Percentiles rank a stretch among this genome's conserved stretches.
These are phyloP conservation scores for Physcia stellaris DNA, from an alignment of 495 filamentous ascomycete species.

Conservation along the genomic window DNA sequence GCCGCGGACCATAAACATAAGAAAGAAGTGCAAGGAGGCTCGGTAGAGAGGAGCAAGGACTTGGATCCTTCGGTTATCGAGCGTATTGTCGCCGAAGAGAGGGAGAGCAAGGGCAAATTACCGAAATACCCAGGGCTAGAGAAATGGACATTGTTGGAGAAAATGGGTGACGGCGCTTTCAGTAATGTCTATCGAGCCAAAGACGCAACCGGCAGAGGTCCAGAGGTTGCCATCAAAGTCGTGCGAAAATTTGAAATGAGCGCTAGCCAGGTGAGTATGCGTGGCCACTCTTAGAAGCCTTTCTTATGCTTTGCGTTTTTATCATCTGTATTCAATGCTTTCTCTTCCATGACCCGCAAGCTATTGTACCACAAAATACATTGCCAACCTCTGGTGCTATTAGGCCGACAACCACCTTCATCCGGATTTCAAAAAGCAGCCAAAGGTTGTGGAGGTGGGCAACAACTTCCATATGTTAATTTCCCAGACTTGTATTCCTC, in stretches of 20 bases:
- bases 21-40: conserved; percentile 15
- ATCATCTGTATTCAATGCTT: neutral
- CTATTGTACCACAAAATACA: no score
- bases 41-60: conserved; percentile 37
- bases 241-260: conserved; percentile 99
- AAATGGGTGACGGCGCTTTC: conserved; percentile 99
- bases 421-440: conserved; percentile 86
- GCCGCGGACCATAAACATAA: conserved; percentile 31
- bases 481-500: conserved; percentile 9
- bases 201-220: conserved; percentile 52
- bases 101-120: conserved; percentile 67
- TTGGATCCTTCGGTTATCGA: conserved; percentile 56
- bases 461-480: conserved; percentile 17
- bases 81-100: conserved; percentile 82
- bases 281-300: no score
- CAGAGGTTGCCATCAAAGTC: conserved; percentile 93
- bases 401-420: conserved; percentile 82
- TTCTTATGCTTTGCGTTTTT: no score
- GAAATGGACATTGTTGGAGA: conserved; percentile 78
- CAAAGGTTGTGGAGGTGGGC: conserved; percentile 97
- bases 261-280: conserved; percentile 74
- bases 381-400: conserved; percentile 26
- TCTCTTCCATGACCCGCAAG: no score
- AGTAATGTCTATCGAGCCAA: conserved; percentile 92
- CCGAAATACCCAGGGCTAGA: conserved; percentile 87